A percentile compares a stretch with the other conserved stretches of the same genome.
Conservation (phyloP, 2,329 filamentous ascomycete genomes). For the Nothophaeocryptopus gaeumannii region DNA sequence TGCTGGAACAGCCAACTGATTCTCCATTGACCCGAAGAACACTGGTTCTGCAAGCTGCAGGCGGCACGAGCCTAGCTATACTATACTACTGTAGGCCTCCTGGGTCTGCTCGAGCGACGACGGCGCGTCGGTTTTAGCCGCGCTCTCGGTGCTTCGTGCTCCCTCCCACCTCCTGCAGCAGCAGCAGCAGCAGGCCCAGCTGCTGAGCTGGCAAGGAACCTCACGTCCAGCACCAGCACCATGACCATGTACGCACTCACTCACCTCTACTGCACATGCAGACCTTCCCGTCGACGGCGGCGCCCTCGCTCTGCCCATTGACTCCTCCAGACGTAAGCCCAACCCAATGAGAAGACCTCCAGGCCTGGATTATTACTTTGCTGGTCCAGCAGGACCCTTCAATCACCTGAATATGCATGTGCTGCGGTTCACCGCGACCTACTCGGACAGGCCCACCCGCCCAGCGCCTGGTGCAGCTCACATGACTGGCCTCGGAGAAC, state of each 20-base stretch:
- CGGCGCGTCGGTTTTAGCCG: too few relatives aligned
- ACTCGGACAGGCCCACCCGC: constrained; percentile 12
- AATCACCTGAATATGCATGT: constrained; percentile 19
- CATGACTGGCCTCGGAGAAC: constrained; percentile 18
- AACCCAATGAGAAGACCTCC: constrained; percentile 14
- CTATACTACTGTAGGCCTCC: too few relatives aligned
- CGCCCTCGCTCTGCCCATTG: constrained; percentile 6
- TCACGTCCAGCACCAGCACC: too few relatives aligned
- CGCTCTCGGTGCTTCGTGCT: too few relatives aligned
- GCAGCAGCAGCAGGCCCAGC: too few relatives aligned
- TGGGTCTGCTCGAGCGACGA: too few relatives aligned
- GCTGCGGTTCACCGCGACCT: constrained; percentile 20
- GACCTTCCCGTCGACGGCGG: too few relatives aligned
- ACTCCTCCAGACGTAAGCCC: constrained; percentile 4
- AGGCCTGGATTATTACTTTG: constrained; percentile 15
- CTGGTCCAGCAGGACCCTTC: constrained; percentile 13
- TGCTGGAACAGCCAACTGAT: constrained; percentile 14
- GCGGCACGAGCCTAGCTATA: neutral
- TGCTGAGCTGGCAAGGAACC: too few relatives aligned
- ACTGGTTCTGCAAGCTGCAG: neutral
- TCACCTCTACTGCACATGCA: too few relatives aligned
- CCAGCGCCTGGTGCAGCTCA: constrained; percentile 18
- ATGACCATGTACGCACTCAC: too few relatives aligned
- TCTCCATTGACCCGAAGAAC: constrained; percentile 15
- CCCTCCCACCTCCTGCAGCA: too few relatives aligned